A percentile compares a stretch with the other conserved stretches of the same genome.
phyloP scores from a whole-genome alignment of 176 grass and related monocot species.

The Paspalum vaginatum region DNA sequence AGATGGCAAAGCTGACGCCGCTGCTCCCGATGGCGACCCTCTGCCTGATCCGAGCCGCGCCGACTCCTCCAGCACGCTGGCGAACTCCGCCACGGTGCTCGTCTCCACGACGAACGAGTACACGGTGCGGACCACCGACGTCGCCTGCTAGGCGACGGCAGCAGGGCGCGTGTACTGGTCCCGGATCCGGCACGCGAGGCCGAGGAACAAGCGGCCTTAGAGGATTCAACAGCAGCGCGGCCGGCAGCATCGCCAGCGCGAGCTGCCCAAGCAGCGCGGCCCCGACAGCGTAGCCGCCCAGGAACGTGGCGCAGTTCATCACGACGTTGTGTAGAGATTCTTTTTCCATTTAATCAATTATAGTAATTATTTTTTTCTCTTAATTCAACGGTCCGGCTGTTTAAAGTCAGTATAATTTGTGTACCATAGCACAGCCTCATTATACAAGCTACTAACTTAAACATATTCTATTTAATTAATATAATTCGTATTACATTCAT shows the following conservation, averaged over 20 bases:
- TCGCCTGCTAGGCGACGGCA: constrained; percentile 70
- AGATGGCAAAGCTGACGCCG: constrained; percentile 84
- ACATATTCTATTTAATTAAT: too few species aligned
- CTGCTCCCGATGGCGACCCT: constrained; percentile 83
- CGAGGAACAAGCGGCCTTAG: constrained; percentile 73
- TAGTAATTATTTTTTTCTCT: too few species aligned
- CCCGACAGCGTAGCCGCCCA: constrained; percentile 68
- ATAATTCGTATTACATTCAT: too few species aligned
- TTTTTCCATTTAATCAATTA: too few species aligned
- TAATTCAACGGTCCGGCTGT: too few species aligned
- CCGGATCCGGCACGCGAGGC: constrained; percentile 65
- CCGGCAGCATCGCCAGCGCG: constrained; percentile 69
- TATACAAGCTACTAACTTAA: too few species aligned
- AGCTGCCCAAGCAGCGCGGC: constrained; percentile 66
- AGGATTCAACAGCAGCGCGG: constrained; percentile 68
- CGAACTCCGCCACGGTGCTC: constrained; percentile 63
- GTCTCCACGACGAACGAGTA: constrained; percentile 83
- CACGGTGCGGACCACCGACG: constrained; percentile 78
- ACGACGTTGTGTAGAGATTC: too few species aligned
- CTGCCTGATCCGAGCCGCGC: constrained; percentile 70
- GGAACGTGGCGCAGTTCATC: constrained; percentile 52
- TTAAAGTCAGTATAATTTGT: too few species aligned
- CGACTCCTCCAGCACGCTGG: constrained; percentile 71
- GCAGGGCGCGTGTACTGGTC: constrained; percentile 72
- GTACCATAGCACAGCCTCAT: too few species aligned